These are phyloP conservation scores for Vitis hybrid DNA, from an alignment of 177 flowering plant genomes.

Conservation along the genomic window DNA sequence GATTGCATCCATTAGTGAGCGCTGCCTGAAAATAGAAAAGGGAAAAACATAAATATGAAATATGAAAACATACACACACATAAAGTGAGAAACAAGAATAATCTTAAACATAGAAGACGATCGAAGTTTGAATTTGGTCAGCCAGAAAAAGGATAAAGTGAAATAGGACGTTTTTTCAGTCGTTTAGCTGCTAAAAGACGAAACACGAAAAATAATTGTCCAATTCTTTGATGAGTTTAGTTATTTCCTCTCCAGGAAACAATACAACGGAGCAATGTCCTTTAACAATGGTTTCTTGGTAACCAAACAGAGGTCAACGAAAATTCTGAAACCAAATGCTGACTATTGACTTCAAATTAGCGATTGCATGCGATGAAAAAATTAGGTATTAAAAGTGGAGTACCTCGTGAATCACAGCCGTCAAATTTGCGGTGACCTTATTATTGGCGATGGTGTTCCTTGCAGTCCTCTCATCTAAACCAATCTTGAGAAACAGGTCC, in stretches of 20 bases:
- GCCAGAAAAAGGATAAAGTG: background rate
- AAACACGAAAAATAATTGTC: background rate
- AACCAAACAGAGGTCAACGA: background rate
- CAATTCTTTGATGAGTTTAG: background rate
- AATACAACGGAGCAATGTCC: background rate
- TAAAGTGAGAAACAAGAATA: background rate
- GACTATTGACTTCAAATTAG: background rate
- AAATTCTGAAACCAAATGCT: too few relatives aligned
- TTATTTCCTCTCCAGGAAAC: background rate
- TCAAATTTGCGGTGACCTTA: conserved; percentile 72
- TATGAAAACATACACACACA: background rate
- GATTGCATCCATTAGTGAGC: conserved; percentile 66
- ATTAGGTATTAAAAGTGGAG: background rate
- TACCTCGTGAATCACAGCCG: conserved; percentile 79
- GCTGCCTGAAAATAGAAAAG: conserved; percentile 51
- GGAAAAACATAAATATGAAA: background rate
- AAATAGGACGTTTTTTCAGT: background rate
- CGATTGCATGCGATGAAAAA: background rate
- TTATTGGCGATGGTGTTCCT: conserved; percentile 73
- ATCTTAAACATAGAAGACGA: background rate
- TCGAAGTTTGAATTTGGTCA: background rate
- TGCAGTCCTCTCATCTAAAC: conserved; percentile 75
- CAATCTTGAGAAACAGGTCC: conserved; percentile 69
- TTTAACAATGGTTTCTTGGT: background rate
- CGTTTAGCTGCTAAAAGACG: background rate